Percentiles rank a stretch among this genome's conserved stretches.
Evolutionary conservation across 805 yeast species (phyloP).

Genomic region (Pichia eremophila): DNA sequence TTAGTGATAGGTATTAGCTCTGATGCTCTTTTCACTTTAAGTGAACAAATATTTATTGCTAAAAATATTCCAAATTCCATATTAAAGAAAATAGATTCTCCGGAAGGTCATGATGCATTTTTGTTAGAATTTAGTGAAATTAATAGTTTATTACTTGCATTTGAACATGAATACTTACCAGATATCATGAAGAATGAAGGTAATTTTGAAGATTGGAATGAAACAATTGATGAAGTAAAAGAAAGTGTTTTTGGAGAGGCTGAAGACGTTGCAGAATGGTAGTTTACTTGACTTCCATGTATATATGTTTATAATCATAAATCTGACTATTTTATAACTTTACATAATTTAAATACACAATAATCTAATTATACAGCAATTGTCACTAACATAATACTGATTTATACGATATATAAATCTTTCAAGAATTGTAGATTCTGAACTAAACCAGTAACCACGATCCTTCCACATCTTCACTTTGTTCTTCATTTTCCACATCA

Average conservation of each 20-base stretch:
- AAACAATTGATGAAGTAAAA: slow-evolving; percentile 36
- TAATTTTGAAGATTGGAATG: slow-evolving; percentile 37
- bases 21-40: slow-evolving; percentile 85
- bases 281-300: not conserved
- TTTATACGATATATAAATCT: too few relatives aligned
- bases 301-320: too few relatives aligned
- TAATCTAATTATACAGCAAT: too few relatives aligned
- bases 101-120: slow-evolving; percentile 98
- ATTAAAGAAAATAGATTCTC: slow-evolving; percentile 70
- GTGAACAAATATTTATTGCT: slow-evolving; percentile 84
- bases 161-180: slow-evolving; percentile 48
- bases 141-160: slow-evolving; percentile 58
- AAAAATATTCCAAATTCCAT: slow-evolving; percentile 59
- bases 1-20: slow-evolving; percentile 82
- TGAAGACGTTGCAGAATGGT: slow-evolving; percentile 94
- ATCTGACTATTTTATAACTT: too few relatives aligned
- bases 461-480: slow-evolving; percentile 18
- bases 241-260: slow-evolving; percentile 88
- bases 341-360: not conserved
- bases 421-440: too few relatives aligned
- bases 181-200: slow-evolving; percentile 49
- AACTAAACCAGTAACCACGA: slow-evolving; percentile 22
- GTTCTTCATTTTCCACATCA: slow-evolving; percentile 5
- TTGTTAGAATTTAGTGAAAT: slow-evolving; percentile 79
- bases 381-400: too few relatives aligned